A percentile compares a stretch with the other conserved stretches of the same genome.
phyloP scores from a whole-genome alignment of 768 basidiomycete genomes.

The Favolaschia claudopus region DNA sequence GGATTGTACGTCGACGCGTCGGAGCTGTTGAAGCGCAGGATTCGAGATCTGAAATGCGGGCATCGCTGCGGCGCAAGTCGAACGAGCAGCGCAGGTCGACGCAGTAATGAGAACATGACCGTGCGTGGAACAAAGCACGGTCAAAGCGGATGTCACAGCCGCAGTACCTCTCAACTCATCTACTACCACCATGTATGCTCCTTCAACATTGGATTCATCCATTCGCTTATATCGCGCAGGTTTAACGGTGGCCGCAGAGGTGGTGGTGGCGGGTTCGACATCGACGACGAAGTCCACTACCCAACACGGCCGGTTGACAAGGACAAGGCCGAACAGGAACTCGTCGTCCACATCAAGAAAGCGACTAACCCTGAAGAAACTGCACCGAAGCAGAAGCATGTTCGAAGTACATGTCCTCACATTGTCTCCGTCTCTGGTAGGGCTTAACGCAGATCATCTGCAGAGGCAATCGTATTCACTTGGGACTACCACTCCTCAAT shows the following conservation, averaged over 20 bases:
- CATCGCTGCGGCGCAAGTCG: conserved; percentile 7
- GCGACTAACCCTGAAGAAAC: conserved; percentile 95
- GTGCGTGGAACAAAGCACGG: not conserved
- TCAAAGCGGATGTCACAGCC: not conserved
- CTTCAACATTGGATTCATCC: not conserved
- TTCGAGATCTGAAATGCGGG: not conserved
- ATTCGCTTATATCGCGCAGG: conserved; percentile 37
- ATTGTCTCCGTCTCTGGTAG: not conserved
- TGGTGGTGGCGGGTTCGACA: conserved; percentile 65
- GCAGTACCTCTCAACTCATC: not conserved
- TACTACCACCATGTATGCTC: conserved; percentile 15
- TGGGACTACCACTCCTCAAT: conserved; percentile 99
- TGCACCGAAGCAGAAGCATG: conserved; percentile 99
- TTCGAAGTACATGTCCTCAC: conserved; percentile 77
- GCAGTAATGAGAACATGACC: conserved; percentile 24
- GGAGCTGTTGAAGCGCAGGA: conserved; percentile 23
- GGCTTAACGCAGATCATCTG: conserved; percentile 21
- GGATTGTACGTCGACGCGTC: conserved; percentile 62
- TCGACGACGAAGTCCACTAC: conserved; percentile 88
- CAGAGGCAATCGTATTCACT: conserved; percentile 98
- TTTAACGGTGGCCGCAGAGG: conserved; percentile 41
- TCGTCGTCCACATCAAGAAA: conserved; percentile 96
- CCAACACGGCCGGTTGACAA: conserved; percentile 98
- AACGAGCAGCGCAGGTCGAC: conserved; percentile 19
- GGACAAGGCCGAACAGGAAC: conserved; percentile 96